Conservation (phyloP, 768 basidiomycete species). For the Goffeauzyma gilvescens region DNA sequence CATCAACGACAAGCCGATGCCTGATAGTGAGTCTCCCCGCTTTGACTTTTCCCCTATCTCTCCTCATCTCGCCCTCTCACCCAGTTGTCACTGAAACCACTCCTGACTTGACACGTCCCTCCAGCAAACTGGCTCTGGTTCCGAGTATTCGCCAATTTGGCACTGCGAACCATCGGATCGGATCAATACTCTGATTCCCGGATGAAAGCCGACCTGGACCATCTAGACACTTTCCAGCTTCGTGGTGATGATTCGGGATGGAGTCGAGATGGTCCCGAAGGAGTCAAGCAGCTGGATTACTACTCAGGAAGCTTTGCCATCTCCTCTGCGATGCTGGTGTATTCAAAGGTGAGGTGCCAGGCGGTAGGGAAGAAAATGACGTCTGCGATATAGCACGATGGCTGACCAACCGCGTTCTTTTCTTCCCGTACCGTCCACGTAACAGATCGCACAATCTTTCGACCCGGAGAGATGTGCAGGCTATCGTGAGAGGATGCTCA, state of each 20-base stretch:
- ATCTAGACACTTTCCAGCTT: slow-evolving; percentile 62
- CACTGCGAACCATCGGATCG: slow-evolving; percentile 46
- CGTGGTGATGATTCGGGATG: slow-evolving; percentile 38
- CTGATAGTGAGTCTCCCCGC: slow-evolving; percentile 37
- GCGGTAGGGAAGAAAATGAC: not conserved
- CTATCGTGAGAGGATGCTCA: slow-evolving; percentile 44
- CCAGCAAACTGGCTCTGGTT: slow-evolving; percentile 63
- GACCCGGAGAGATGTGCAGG: slow-evolving; percentile 49
- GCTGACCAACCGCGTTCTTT: too few relatives aligned
- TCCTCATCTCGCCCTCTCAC: not conserved
- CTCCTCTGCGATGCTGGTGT: slow-evolving; percentile 52
- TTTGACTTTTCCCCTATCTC: not conserved
- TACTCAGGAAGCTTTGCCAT: slow-evolving; percentile 65
- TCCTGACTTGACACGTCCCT: not conserved
- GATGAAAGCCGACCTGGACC: slow-evolving; percentile 55
- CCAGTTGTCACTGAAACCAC: not conserved
- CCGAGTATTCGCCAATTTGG: slow-evolving; percentile 58
- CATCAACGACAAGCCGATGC: slow-evolving; percentile 68
- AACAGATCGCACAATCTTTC: slow-evolving; percentile 39
- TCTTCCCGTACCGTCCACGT: too few relatives aligned
- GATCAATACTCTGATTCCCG: slow-evolving; percentile 41
- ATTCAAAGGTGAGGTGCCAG: slow-evolving; percentile 37
- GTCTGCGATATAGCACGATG: not conserved
- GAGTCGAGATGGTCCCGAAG: slow-evolving; percentile 60
- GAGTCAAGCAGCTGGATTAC: slow-evolving; percentile 59